phyloP scores from a whole-genome alignment of 495 filamentous ascomycete species.

The Amorphotheca resinae region DNA sequence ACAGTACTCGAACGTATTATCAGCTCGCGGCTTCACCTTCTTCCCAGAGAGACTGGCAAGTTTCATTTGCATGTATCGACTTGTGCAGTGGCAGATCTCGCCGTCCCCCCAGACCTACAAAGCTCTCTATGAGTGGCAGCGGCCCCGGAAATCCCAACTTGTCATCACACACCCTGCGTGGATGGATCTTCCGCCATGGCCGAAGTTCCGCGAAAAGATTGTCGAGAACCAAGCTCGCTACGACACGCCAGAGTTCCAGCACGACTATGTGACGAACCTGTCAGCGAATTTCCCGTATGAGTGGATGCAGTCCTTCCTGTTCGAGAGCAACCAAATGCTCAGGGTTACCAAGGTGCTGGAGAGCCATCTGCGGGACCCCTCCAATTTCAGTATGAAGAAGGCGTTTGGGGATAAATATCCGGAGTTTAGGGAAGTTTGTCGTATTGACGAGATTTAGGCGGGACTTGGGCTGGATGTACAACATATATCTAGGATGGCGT shows the following conservation, averaged over 20 bases:
- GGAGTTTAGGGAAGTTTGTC: constrained; percentile 19
- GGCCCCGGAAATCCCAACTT: constrained; percentile 18
- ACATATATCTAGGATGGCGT: no score
- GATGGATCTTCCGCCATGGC: constrained; percentile 25
- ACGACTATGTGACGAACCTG: constrained; percentile 19
- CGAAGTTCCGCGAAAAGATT: constrained; percentile 22
- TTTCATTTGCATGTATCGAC: constrained; percentile 22
- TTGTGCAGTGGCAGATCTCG: constrained; percentile 24
- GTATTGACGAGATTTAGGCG: constrained; percentile 16
- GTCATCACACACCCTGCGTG: constrained; percentile 21
- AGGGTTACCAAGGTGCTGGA: no score
- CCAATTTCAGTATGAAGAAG: constrained; percentile 19
- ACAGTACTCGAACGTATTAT: constrained; percentile 14
- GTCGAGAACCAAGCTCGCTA: constrained; percentile 23
- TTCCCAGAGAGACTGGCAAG: constrained; percentile 18
- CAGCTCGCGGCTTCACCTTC: constrained; percentile 15
- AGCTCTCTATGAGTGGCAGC: constrained; percentile 19
- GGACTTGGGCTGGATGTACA: background rate
- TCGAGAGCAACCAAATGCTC: no score
- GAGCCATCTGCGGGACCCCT: constrained; percentile 15
- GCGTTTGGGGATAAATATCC: constrained; percentile 20
- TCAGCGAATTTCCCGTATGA: constrained; percentile 20
- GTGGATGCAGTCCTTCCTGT: constrained; percentile 15
- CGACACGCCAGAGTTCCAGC: constrained; percentile 23
- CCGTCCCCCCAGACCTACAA: constrained; percentile 19